phyloP scores from a whole-genome alignment of 2,329 filamentous ascomycete species.

The Chaetothyriales sp. region DNA sequence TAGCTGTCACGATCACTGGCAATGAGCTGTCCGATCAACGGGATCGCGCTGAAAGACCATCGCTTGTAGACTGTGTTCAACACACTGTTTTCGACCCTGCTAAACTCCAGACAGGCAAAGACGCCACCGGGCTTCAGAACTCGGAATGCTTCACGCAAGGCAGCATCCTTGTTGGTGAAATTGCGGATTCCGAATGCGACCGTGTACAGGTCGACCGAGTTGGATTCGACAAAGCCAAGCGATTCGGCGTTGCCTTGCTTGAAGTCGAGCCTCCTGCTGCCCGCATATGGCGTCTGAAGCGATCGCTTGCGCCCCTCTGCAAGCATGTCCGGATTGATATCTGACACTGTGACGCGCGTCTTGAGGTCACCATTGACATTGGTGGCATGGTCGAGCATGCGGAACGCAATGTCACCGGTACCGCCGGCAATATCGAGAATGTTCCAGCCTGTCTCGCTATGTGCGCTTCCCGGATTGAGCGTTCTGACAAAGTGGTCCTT shows the following conservation, averaged over 20 bases:
- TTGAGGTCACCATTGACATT: conserved; percentile 63
- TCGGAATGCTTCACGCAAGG: conserved; percentile 67
- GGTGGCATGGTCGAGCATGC: conserved; percentile 77
- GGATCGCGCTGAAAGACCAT: conserved; percentile 91
- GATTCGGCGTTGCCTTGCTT: conserved; percentile 81
- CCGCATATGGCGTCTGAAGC: conserved; percentile 43
- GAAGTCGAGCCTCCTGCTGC: conserved; percentile 47
- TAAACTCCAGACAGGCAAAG: conserved; percentile 93
- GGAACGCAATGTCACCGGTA: conserved; percentile 95
- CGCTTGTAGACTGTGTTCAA: conserved; percentile 82
- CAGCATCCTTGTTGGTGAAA: conserved; percentile 80
- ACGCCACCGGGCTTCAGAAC: conserved; percentile 89
- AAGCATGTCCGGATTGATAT: conserved; percentile 95
- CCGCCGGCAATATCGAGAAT: conserved; percentile 95
- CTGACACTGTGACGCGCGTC: conserved; percentile 75
- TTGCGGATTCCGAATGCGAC: conserved; percentile 96
- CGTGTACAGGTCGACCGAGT: conserved; percentile 84
- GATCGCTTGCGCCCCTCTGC: conserved; percentile 72
- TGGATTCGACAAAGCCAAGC: conserved; percentile 48
- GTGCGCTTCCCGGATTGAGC: conserved; percentile 61
- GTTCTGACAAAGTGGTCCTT: conserved; percentile 91
- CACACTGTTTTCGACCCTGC: conserved; percentile 61
- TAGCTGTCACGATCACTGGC: conserved; percentile 91
- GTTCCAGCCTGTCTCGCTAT: conserved; percentile 39
- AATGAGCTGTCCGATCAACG: conserved; percentile 85